These are phyloP conservation scores for Polyporus arcularius DNA, from an alignment of 768 basidiomycete species.

Conservation along the genomic window DNA sequence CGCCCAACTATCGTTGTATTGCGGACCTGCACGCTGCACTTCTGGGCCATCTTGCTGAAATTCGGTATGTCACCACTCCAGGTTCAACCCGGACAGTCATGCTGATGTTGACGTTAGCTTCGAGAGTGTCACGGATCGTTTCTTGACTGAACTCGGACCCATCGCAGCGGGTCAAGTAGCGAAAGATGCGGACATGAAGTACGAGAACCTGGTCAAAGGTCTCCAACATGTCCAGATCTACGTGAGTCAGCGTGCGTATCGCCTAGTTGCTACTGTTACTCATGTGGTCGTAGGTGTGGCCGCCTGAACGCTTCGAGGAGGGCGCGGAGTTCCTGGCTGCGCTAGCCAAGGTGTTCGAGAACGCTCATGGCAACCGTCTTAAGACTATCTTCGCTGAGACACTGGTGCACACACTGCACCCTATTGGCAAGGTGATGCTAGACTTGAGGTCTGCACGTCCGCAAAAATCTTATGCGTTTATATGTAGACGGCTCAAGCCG, in stretches of 20 bases:
- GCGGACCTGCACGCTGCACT: slow-evolving; percentile 82
- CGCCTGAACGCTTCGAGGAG: slow-evolving; percentile 90
- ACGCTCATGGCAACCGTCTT: slow-evolving; percentile 79
- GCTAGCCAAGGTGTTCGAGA: slow-evolving; percentile 78
- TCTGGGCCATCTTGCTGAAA: slow-evolving; percentile 79
- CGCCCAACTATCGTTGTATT: slow-evolving; percentile 77
- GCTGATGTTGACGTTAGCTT: slow-evolving; percentile 51
- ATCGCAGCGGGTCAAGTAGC: slow-evolving; percentile 73
- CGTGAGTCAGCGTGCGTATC: slow-evolving; percentile 36
- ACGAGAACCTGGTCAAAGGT: slow-evolving; percentile 83
- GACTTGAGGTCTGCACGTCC: not conserved
- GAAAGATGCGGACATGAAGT: slow-evolving; percentile 79
- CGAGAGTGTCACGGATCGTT: slow-evolving; percentile 90
- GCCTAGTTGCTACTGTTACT: not conserved
- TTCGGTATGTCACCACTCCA: slow-evolving; percentile 54
- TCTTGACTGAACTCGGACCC: slow-evolving; percentile 76
- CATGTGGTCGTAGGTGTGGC: slow-evolving; percentile 70
- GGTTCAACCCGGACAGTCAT: not conserved
- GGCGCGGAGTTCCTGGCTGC: slow-evolving; percentile 89
- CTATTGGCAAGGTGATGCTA: slow-evolving; percentile 74
- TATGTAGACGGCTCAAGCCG: slow-evolving; percentile 84
- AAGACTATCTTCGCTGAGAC: slow-evolving; percentile 88
- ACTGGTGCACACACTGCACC: slow-evolving; percentile 74
- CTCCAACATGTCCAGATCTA: slow-evolving; percentile 83
- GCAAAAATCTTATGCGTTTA: not conserved